A percentile compares a stretch with the other conserved stretches of the same genome.
Conservation (phyloP, 805 yeast genomes). For the Peterozyma toletana region DNA sequence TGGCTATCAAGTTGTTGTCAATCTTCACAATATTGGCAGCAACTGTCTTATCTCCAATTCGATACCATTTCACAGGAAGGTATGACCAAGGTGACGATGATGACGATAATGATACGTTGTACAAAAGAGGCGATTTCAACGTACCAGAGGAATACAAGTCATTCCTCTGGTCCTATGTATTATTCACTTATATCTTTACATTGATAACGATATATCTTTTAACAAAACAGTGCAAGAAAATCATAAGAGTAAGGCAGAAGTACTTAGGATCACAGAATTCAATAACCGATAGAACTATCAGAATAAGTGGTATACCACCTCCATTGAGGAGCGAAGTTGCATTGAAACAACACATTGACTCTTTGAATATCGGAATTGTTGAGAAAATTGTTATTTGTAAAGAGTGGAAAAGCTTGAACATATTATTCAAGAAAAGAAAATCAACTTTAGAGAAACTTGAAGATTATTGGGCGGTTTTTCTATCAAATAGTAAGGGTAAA, state of each 20-base stretch:
- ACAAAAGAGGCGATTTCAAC: not conserved
- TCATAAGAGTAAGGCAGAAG: slow-evolving; percentile 71
- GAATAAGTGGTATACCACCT: slow-evolving; percentile 84
- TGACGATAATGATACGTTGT: slow-evolving; percentile 1
- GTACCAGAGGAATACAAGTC: slow-evolving; percentile 37
- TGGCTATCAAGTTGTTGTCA: slow-evolving; percentile 41
- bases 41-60: slow-evolving; percentile 41
- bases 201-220: slow-evolving; percentile 51
- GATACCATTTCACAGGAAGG: slow-evolving; percentile 44
- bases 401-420: slow-evolving; percentile 76
- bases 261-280: slow-evolving; percentile 83
- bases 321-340: slow-evolving; percentile 66
- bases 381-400: slow-evolving; percentile 71
- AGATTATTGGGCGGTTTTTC: slow-evolving; percentile 61
- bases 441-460: slow-evolving; percentile 53
- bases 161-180: slow-evolving; percentile 80
- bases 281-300: slow-evolving; percentile 84
- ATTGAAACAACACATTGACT: slow-evolving; percentile 68
- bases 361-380: slow-evolving; percentile 74
- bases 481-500: slow-evolving; percentile 28
- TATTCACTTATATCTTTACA: slow-evolving; percentile 84
- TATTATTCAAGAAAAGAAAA: slow-evolving; percentile 53
- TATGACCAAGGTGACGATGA: slow-evolving; percentile 23
- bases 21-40: slow-evolving; percentile 39
- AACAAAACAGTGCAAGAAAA: slow-evolving; percentile 62